Percentiles rank a stretch among this genome's conserved stretches.
Evolutionary conservation across 2,329 filamentous ascomycete genomes (phyloP).

Genomic region (Cladosporium oxysporum): DNA sequence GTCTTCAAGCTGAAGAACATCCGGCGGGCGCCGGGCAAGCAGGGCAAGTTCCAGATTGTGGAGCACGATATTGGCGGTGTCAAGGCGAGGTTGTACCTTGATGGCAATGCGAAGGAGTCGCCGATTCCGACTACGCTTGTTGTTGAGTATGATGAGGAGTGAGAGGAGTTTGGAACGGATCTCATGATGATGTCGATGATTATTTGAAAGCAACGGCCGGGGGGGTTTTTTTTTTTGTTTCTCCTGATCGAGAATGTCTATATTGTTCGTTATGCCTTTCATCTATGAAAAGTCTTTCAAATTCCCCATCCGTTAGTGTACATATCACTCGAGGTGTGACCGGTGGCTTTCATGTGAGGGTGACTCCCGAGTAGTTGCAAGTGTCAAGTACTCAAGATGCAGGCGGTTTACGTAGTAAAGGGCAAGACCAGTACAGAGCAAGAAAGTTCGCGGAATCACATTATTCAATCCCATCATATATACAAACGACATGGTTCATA

Average conservation of each 20-base stretch:
- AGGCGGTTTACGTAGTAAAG: neutral
- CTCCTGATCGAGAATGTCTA: too few species aligned
- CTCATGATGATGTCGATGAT: neutral
- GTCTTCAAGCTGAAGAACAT: slow-evolving; percentile 50
- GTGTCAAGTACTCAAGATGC: too few species aligned
- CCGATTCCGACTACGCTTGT: slow-evolving; percentile 48
- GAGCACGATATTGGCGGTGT: slow-evolving; percentile 52
- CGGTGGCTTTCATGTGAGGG: too few species aligned
- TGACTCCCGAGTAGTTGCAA: too few species aligned
- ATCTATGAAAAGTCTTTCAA: too few species aligned
- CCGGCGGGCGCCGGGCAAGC: slow-evolving; percentile 40
- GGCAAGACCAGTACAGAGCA: neutral
- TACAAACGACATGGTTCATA: neutral
- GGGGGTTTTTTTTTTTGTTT: too few species aligned
- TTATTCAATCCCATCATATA: neutral
- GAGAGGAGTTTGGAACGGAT: neutral
- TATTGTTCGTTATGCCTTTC: too few species aligned
- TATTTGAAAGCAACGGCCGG: neutral
- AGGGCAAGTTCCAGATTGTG: slow-evolving; percentile 45
- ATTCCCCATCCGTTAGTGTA: too few species aligned
- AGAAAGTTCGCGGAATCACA: neutral
- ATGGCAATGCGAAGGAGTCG: slow-evolving; percentile 50
- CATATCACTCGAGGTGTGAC: too few species aligned
- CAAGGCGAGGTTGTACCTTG: slow-evolving; percentile 52
- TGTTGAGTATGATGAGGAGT: slow-evolving; percentile 44